Evolutionary conservation across 768 basidiomycete species (phyloP), one percentile per base, ranked within the genome.

Genomic region (Mrakia hoshinonis): DNA sequence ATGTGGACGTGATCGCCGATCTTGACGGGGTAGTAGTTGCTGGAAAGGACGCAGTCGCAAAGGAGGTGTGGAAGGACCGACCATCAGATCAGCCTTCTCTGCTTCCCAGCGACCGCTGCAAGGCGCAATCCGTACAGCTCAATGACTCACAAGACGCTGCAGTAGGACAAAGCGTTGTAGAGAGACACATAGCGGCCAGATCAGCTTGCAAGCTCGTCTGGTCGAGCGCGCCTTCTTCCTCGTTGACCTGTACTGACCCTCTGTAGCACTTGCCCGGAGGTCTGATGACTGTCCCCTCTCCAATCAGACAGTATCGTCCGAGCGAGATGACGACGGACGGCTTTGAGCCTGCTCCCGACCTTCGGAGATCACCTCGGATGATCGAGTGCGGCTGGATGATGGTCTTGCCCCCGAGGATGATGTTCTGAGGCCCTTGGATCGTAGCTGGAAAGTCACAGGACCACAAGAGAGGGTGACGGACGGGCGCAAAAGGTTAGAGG

Each of bases 21-120:
- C 78, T 94, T 92, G 88, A 97, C 92, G 6, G 95, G 95, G 77
- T 98, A 97, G 81, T 94, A 97, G 77, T 97, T 96, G 29, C 64
- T 66, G 26, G 6, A n/a, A 34, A n/a, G n/a, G n/a, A n/a, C n/a
- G n/a, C 10, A 65, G 64, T 0, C 38, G 24, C 12, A 47, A 46
- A 3, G 22, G 24, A 46, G 34, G 22, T n/a, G n/a, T 11, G 9
- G 36, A 22, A n/a, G 3, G 43, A 20, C 39, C 12, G 18, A n/a
- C 6, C 5, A 9, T 3, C 20, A 39, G 22, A 62, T n/a, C 3
- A 13, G 6, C 36, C 36, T n/a, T 51, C 49, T 10, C 46, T 24
- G 18, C 18, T 4, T 5, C n/a, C n/a, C n/a, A n/a, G n/a, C n/a
- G n/a, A n/a, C n/a, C n/a, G n/a, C n/a, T n/a, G n/a, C n/a, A 43